phyloP scores from a whole-genome alignment of 2,329 filamentous ascomycete genomes.

The Penicillium oxalicum region DNA sequence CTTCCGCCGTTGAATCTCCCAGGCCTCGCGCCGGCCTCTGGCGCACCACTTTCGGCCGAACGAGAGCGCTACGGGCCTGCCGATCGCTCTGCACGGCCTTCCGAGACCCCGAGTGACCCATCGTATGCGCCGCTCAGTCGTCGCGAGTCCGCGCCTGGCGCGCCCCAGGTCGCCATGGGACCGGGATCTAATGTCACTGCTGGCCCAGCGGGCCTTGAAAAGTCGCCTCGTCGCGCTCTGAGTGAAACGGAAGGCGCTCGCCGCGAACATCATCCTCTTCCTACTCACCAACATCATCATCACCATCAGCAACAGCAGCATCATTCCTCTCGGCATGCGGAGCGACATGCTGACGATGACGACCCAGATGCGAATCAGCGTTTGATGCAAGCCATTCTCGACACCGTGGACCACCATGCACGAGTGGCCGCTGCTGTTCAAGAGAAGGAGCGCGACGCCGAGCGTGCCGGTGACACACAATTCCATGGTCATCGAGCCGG shows the following conservation, averaged over 20 bases:
- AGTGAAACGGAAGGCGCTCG: slow-evolving; percentile 32
- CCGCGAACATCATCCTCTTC: slow-evolving; percentile 11
- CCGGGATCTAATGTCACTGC: slow-evolving; percentile 19
- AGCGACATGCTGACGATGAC: slow-evolving; percentile 28
- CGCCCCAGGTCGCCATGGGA: slow-evolving; percentile 12
- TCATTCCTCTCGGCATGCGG: slow-evolving; percentile 13
- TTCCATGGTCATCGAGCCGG: slow-evolving; percentile 1
- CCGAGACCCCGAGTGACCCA: background rate
- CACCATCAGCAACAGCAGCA: slow-evolving; percentile 13
- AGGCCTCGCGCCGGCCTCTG: slow-evolving; percentile 2
- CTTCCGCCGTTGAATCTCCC: slow-evolving; percentile 5
- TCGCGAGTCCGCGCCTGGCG: slow-evolving; percentile 23
- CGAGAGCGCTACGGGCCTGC: slow-evolving; percentile 5
- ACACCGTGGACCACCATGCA: slow-evolving; percentile 37
- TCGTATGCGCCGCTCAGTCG: slow-evolving; percentile 12
- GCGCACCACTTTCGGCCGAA: slow-evolving; percentile 9
- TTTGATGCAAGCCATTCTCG: slow-evolving; percentile 39
- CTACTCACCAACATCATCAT: background rate
- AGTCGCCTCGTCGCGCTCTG: slow-evolving; percentile 32
- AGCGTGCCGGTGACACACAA: slow-evolving; percentile 13
- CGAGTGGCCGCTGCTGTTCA: slow-evolving; percentile 31
- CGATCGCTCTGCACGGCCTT: slow-evolving; percentile 1
- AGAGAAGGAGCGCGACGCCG: slow-evolving; percentile 23
- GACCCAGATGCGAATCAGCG: slow-evolving; percentile 37
- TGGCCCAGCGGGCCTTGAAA: slow-evolving; percentile 14